Conservation (phyloP, 2,329 filamentous ascomycete genomes). For the Metarhizium brunneum region DNA sequence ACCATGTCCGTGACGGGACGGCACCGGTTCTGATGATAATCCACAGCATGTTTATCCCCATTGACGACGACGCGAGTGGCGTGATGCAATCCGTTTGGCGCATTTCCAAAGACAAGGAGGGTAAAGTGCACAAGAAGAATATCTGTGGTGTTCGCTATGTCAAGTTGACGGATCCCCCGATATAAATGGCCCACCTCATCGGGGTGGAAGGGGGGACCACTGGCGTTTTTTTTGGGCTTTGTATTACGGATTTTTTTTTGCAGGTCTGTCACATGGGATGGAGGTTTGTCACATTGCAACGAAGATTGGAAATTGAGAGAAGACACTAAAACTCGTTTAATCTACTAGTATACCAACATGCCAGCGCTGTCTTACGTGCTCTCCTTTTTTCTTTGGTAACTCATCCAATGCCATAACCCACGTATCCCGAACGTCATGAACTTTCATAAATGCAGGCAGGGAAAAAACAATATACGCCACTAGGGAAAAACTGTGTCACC, state of each 20-base stretch:
- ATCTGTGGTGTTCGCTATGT: conserved; percentile 69
- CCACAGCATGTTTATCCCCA: conserved; percentile 63
- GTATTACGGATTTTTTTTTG: too few species aligned
- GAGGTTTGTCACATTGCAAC: neutral
- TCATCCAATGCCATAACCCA: too few species aligned
- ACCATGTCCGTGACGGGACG: neutral
- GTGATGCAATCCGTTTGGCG: conserved; percentile 60
- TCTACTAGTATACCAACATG: neutral
- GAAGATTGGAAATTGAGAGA: neutral
- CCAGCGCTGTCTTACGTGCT: neutral
- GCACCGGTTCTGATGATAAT: neutral
- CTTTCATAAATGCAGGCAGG: too few species aligned
- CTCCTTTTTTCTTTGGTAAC: too few species aligned
- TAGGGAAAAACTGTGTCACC: too few species aligned
- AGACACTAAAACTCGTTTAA: neutral
- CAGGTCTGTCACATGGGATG: neutral
- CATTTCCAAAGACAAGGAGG: conserved; percentile 61
- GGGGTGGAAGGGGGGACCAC: too few species aligned
- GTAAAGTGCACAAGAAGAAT: conserved; percentile 49
- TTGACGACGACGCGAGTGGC: conserved; percentile 43
- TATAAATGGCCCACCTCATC: neutral
- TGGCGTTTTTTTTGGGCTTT: too few species aligned
- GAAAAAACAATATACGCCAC: too few species aligned
- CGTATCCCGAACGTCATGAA: too few species aligned
- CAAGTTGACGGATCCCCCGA: conserved; percentile 62